Base-by-base conservation (phyloP, 257 asterid genomes). In the Misopates orontium region DNA sequence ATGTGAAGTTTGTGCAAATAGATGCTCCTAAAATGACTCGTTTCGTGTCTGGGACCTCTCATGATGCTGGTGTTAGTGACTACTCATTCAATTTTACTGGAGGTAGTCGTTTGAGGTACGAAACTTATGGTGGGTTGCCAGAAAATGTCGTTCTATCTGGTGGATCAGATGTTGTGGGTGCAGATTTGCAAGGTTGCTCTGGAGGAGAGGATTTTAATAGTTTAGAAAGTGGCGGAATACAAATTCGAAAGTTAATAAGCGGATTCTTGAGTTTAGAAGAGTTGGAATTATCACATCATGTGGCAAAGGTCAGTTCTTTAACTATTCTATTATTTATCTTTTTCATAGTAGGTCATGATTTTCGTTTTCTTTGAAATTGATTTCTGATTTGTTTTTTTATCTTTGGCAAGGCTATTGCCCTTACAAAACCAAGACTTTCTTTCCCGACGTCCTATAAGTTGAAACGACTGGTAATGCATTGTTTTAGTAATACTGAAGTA, bases 261-360 rank as follows among this genome's bases (percentile, higher is more conserved):
- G 58, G 32, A 17, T 21, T 53, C 13, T 7, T 32, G 14, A 53
- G 23, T 53, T 53, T 53, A 17, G 58, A 53, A 32, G 58, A 53
- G 58, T 53, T 53, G 32, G 58, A 53, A 32, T 53, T 53, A 21
- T 53, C 58, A n/a, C 31, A 53, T 10, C 23, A 19, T 53, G 14
- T 53, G 10, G 31, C 31, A 3, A 32, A 53, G n/a, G 58, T 53
- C n/a, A n/a, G n/a, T n/a, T n/a, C n/a, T n/a, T n/a, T n/a, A n/a
- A n/a, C n/a, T n/a, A n/a, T n/a, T n/a, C n/a, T n/a, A n/a, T n/a
- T n/a, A n/a, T n/a, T n/a, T n/a, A n/a, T n/a, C n/a, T n/a, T n/a
- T n/a, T n/a, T n/a, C n/a, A n/a, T n/a, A n/a, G n/a, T n/a, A n/a
- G n/a, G n/a, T n/a, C n/a, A n/a, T n/a, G n/a, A n/a, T n/a, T n/a